Evolutionary conservation across 768 basidiomycete genomes (phyloP).

Genomic region (Mycena olivaceomarginata): DNA sequence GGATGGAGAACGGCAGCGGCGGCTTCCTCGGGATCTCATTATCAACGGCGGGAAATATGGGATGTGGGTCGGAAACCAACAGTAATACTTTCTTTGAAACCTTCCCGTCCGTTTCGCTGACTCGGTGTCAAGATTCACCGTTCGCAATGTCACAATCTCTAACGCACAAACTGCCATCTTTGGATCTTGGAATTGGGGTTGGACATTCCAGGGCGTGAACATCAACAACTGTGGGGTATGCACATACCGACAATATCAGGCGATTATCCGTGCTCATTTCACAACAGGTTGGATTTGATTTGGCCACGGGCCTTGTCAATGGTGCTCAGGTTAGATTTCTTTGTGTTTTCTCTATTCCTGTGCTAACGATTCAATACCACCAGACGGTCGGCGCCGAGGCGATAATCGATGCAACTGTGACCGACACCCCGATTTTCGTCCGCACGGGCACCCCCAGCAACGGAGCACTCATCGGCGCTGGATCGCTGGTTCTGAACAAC

Average conservation of each 20-base stretch:
- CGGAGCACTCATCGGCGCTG: constrained; percentile 68
- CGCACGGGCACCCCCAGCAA: constrained; percentile 68
- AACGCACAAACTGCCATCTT: constrained; percentile 70
- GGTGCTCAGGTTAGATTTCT: constrained; percentile 64
- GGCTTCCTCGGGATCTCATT: constrained; percentile 73
- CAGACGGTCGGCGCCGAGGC: constrained; percentile 75
- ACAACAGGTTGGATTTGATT: constrained; percentile 74
- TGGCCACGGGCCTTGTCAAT: constrained; percentile 68
- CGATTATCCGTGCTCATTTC: constrained; percentile 75
- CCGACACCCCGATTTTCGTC: constrained; percentile 78
- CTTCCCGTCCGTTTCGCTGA: constrained; percentile 84
- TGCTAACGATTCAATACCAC: neutral
- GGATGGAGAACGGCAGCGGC: constrained; percentile 87
- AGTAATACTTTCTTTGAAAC: constrained; percentile 51
- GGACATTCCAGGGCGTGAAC: constrained; percentile 64
- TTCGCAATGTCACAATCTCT: constrained; percentile 75
- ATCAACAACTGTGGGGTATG: constrained; percentile 63
- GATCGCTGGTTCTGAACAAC: constrained; percentile 81
- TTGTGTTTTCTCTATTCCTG: constrained; percentile 51
- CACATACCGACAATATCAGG: neutral
- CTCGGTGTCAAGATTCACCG: constrained; percentile 64
- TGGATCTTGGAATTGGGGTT: constrained; percentile 71
- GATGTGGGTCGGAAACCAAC: constrained; percentile 89
- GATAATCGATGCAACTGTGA: constrained; percentile 78
- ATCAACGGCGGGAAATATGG: constrained; percentile 78